These are phyloP conservation scores for Oryza nivara DNA, from an alignment of 176 grass and related monocot species.

Conservation along the genomic window DNA sequence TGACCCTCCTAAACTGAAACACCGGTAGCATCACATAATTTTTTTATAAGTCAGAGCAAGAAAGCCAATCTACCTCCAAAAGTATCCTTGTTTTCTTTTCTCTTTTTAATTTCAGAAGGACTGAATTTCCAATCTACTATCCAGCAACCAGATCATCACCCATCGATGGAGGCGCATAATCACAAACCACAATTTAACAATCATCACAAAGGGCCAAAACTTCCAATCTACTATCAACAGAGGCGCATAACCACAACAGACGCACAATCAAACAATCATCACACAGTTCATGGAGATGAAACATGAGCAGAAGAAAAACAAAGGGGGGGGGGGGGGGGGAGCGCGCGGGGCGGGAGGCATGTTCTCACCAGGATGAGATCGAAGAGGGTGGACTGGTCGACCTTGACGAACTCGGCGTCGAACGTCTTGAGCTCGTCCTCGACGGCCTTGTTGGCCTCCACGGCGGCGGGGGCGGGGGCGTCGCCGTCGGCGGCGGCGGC, in stretches of 20 bases:
- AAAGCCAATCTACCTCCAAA: background rate
- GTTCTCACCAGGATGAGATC: constrained; percentile 60
- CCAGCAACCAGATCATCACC: background rate
- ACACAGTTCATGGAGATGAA: background rate
- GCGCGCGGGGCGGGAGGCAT: no score
- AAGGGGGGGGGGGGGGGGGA: no score
- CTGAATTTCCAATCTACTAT: background rate
- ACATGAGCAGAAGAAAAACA: no score
- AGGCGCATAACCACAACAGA: background rate
- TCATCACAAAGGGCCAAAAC: background rate
- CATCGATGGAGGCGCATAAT: no score
- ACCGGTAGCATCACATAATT: background rate
- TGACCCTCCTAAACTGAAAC: background rate
- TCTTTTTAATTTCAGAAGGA: background rate
- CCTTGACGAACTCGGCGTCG: constrained; percentile 61
- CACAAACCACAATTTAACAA: no score
- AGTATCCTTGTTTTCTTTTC: background rate
- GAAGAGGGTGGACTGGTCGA: constrained; percentile 56
- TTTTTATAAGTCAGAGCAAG: background rate
- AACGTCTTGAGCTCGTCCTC: constrained; percentile 45
- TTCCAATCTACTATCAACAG: no score
- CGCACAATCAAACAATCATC: background rate
- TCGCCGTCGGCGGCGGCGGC: background rate
- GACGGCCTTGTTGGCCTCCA: background rate
- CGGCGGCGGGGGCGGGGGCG: background rate